phyloP scores from a whole-genome alignment of 352 stramenopile genomes.

The Globisporangium camurandrum region DNA sequence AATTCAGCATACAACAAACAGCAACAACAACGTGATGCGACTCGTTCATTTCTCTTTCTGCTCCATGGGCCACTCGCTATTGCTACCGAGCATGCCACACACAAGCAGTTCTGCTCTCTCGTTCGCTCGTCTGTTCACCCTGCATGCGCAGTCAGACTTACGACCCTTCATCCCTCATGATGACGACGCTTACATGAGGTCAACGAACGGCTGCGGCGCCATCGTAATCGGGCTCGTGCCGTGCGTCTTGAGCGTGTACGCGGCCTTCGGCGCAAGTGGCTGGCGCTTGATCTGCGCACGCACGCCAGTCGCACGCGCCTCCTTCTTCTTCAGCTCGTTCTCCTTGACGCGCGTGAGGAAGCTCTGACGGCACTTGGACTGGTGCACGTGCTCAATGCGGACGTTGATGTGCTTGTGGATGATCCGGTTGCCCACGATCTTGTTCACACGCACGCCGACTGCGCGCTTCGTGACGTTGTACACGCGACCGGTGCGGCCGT shows the following conservation, averaged over 20 bases:
- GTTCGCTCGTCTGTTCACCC: background rate
- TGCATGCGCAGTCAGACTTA: conserved; percentile 5
- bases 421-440: conserved; percentile 96
- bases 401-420: conserved; percentile 99
- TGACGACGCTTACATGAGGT: conserved; percentile 97
- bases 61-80: too few species aligned
- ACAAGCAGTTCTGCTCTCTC: too few species aligned
- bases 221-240: conserved; percentile 92
- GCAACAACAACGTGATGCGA: conserved; percentile 11
- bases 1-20: conserved; percentile 7
- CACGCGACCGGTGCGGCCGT: conserved; percentile 98
- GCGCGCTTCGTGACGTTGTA: conserved; percentile 99
- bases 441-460: conserved; percentile 99
- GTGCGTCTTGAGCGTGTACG: conserved; percentile 92
- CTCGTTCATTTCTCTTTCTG: conserved; percentile 50
- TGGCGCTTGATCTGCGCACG: conserved; percentile 93
- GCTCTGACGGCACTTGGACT: conserved; percentile 98
- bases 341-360: conserved; percentile 97
- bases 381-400: conserved; percentile 98
- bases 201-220: conserved; percentile 96
- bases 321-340: conserved; percentile 98
- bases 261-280: conserved; percentile 91
- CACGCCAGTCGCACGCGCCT: conserved; percentile 87
- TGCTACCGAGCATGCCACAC: too few species aligned
- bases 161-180: too few species aligned